Percentiles rank a stretch among this genome's conserved stretches.
Evolutionary conservation across 2,329 filamentous ascomycete species (phyloP).

Genomic region (Trichophyton simii): DNA sequence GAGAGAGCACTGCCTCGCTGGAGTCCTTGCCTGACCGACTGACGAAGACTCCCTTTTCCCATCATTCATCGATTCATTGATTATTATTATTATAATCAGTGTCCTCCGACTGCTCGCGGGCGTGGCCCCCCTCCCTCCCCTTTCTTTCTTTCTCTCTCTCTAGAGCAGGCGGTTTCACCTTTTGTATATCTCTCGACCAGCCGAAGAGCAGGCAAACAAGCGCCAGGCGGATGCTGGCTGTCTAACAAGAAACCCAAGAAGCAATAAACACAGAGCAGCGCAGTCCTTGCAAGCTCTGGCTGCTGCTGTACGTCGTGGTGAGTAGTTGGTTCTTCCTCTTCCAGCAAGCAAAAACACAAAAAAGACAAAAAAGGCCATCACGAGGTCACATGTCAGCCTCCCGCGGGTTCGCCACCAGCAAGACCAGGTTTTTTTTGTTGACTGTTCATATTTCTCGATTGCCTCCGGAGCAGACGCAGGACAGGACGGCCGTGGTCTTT

Average conservation of each 20-base stretch:
- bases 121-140: too few species aligned
- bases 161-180: too few species aligned
- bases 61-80: too few species aligned
- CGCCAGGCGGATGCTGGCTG: too few species aligned
- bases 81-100: too few species aligned
- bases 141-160: too few species aligned
- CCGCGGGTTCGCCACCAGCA: neutral
- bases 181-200: too few species aligned
- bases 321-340: neutral
- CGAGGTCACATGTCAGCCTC: neutral
- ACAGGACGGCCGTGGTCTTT: neutral
- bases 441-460: neutral
- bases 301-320: neutral
- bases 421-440: slow-evolving; percentile 2
- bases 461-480: neutral
- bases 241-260: too few species aligned
- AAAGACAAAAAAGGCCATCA: neutral
- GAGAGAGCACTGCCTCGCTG: neutral
- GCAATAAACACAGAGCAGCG: too few species aligned
- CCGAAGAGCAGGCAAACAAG: too few species aligned
- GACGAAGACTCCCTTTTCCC: neutral
- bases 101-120: too few species aligned
- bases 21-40: neutral
- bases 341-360: neutral
- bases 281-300: neutral